Evolutionary conservation across 306 rosid genomes (phyloP).

Genomic region (Senna tora): DNA sequence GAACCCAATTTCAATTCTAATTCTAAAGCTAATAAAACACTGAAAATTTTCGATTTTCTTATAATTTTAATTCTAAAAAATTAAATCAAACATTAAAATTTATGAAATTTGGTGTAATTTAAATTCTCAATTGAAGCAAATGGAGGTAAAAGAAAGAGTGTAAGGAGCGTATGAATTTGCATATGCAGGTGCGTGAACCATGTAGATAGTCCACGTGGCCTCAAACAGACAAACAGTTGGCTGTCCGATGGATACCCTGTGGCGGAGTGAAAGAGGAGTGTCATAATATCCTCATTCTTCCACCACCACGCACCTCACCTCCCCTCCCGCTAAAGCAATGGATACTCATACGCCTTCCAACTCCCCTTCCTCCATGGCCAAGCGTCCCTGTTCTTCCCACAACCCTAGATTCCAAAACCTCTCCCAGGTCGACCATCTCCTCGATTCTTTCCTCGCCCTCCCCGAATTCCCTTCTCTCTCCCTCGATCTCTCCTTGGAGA

Average conservation of each 20-base stretch:
- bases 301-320: constrained; percentile 52
- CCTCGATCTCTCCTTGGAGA: constrained; percentile 78
- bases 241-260: constrained; percentile 1
- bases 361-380: constrained; percentile 73
- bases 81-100: too few relatives aligned
- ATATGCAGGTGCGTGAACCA: not conserved
- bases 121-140: too few relatives aligned
- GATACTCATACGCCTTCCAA: constrained; percentile 58
- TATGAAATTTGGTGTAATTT: too few relatives aligned
- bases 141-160: too few relatives aligned
- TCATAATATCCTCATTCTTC: constrained; percentile 41
- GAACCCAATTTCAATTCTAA: too few relatives aligned
- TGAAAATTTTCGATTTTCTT: too few relatives aligned
- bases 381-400: constrained; percentile 88
- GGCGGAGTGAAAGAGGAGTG: constrained; percentile 8
- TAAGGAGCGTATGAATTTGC: too few relatives aligned
- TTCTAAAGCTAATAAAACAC: too few relatives aligned
- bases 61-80: too few relatives aligned
- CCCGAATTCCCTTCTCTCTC: constrained; percentile 63
- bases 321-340: constrained; percentile 58
- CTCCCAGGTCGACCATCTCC: constrained; percentile 50
- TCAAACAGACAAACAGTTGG: constrained; percentile 34
- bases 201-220: constrained; percentile 1
- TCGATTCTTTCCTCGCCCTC: constrained; percentile 60
- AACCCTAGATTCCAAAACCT: constrained; percentile 60